Evolutionary conservation across 2,329 filamentous ascomycete species (phyloP).

Genomic region (Apiospora koreana): DNA sequence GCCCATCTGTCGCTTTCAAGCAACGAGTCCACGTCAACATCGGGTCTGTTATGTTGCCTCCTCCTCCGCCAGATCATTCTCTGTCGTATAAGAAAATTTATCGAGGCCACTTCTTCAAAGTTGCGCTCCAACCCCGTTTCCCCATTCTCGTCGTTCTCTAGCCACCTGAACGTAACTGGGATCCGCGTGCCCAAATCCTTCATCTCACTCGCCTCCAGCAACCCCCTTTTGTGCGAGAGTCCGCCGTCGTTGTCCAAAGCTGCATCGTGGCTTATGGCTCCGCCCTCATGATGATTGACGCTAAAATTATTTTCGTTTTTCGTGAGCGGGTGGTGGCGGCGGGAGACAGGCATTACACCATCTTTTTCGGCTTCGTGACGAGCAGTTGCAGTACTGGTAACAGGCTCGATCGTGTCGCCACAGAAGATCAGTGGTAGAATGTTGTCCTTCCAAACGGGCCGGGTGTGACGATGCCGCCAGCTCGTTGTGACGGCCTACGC

Average conservation of each 20-base stretch:
- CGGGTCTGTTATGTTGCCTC: not conserved
- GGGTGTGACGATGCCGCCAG: not conserved
- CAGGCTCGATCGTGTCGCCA: not conserved
- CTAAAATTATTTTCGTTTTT: not conserved
- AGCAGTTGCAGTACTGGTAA: not conserved
- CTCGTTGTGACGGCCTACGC: not conserved
- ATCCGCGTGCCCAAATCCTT: not conserved
- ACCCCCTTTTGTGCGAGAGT: not conserved
- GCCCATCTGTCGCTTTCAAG: not conserved
- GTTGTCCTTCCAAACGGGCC: slow-evolving; percentile 3
- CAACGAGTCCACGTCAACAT: not conserved
- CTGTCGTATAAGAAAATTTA: not conserved
- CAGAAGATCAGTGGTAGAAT: not conserved
- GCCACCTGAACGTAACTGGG: not conserved
- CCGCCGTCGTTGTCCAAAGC: not conserved
- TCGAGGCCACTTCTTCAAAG: too few species aligned
- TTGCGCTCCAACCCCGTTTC: not conserved
- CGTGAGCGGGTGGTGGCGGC: not conserved
- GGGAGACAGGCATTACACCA: not conserved
- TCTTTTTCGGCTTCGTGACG: not conserved
- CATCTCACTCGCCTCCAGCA: not conserved
- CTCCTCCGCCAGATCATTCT: not conserved
- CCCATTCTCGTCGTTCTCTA: not conserved
- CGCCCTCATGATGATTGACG: not conserved
- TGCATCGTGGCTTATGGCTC: not conserved